phyloP scores from a whole-genome alignment of 169 alveolate species.

The Plasmodium knowlesi region DNA sequence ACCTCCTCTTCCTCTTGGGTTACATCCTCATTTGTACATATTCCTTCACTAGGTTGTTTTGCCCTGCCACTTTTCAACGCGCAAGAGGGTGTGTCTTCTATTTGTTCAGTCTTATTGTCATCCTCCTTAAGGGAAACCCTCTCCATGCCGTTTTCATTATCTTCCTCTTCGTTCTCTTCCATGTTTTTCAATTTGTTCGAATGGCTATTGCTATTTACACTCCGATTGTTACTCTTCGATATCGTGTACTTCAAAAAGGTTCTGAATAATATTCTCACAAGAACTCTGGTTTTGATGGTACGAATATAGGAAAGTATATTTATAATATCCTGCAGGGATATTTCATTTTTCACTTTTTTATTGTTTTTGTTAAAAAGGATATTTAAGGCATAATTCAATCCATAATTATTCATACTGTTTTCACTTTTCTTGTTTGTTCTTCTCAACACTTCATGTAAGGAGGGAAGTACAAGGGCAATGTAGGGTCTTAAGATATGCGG shows the following conservation, averaged over 20 bases:
- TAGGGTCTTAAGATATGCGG: constrained; percentile 74
- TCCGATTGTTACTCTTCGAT: constrained; percentile 6
- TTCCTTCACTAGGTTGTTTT: background rate
- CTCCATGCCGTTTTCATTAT: background rate
- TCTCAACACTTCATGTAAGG: constrained; percentile 57
- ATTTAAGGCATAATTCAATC: constrained; percentile 55
- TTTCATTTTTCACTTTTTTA: constrained; percentile 45
- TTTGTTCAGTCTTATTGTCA: background rate
- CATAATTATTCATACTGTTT: constrained; percentile 16
- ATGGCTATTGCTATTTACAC: background rate
- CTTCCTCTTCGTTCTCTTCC: background rate
- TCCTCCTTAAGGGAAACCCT: background rate
- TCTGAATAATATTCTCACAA: constrained; percentile 31
- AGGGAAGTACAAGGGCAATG: constrained; percentile 53
- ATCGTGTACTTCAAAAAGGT: constrained; percentile 53
- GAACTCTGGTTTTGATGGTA: constrained; percentile 4
- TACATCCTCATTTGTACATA: background rate
- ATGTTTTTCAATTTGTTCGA: background rate
- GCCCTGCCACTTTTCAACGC: background rate
- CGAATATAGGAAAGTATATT: constrained; percentile 55
- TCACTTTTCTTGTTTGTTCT: constrained; percentile 3
- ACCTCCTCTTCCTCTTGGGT: background rate
- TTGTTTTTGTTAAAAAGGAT: constrained; percentile 45
- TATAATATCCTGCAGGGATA: constrained; percentile 67
- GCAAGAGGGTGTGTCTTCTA: background rate